Percentiles rank a stretch among this genome's conserved stretches.
These are phyloP conservation scores for Cercospora brassicicola DNA, from an alignment of 2,329 filamentous ascomycete genomes.

Conservation along the genomic window DNA sequence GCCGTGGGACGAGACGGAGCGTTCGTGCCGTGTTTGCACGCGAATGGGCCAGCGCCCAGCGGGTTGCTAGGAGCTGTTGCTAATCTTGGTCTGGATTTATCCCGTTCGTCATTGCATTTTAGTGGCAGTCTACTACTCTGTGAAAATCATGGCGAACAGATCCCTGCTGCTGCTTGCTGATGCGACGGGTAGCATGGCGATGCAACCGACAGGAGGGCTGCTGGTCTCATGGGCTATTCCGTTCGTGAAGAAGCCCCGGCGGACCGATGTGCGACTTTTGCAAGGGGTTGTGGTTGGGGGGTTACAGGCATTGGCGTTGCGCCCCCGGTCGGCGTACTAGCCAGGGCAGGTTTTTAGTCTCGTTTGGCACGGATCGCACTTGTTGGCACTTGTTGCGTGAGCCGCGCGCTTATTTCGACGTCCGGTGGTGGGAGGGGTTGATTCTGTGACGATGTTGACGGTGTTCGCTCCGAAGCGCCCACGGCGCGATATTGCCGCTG, in stretches of 20 bases:
- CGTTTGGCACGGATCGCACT: background rate
- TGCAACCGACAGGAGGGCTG: background rate
- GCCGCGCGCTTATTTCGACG: constrained; percentile 5
- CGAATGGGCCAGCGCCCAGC: background rate
- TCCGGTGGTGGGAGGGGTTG: background rate
- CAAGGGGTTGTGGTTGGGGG: background rate
- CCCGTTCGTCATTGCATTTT: background rate
- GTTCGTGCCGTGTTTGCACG: background rate
- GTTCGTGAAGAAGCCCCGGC: background rate
- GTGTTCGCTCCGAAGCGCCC: background rate
- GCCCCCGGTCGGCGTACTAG: background rate
- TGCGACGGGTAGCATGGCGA: background rate
- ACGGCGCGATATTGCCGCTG: background rate
- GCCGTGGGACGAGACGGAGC: constrained; percentile 4
- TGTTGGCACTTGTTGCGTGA: background rate
- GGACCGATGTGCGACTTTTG: background rate
- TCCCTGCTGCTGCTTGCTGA: background rate
- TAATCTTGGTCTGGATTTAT: background rate
- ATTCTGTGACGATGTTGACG: background rate
- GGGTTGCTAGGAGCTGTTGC: background rate
- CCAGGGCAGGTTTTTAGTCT: background rate
- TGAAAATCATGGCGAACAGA: background rate
- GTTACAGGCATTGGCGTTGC: background rate
- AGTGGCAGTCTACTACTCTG: background rate
- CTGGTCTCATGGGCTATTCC: background rate